Base-by-base conservation (phyloP, 768 basidiomycete genomes). In the Cantharellus anzutake region DNA sequence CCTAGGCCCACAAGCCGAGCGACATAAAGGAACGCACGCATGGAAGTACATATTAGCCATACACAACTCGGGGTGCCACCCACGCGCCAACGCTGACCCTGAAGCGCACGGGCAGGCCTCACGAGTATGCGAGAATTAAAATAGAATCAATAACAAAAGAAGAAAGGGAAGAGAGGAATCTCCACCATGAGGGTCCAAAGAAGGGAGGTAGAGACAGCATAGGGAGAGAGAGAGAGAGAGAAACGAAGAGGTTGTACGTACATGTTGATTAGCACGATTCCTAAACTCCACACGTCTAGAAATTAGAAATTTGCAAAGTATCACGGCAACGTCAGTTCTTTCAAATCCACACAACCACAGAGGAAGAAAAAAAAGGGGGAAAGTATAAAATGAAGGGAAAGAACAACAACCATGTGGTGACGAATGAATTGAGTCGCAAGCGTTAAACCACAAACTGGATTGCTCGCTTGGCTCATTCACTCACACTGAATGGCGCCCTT, bases 201-300 rank as follows among this genome's bases (percentile, higher is more conserved):
- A 11, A 29, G 44, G 29, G 44, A 48, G n/a, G 52, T 7, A 55
- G 35, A 7, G 14, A 55, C 44, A 48, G 44, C 11, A 48, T 48
- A 11, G 29, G 44, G 11, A 11, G 44, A 48, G 29, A 29, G 44
- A 48, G 20, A 29, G 20, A 48, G 29, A 48, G 44, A 48, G 11
- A 29, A 29, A 29, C 44, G 44, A 11, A 11, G 44, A 48, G 44
- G 44, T 48, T 55, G 29, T 14, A 75, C 82, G 41, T 65, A 87
- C 89, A 98, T 93, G 71, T 99, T 99, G 78, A 99, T 89, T 66
- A 99, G 81, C 64, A 99, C 96, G 69, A 99, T 96, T 63, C 94
- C 94, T 65, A 99, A 78, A 35, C 94, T 97, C 94, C 91, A 99
- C 59, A 99, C 91, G 72, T 99, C 94, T 55, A 37, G 7, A 55